Base-by-base conservation (phyloP, 306 rosid species). In the Hippophae tibetana region DNA sequence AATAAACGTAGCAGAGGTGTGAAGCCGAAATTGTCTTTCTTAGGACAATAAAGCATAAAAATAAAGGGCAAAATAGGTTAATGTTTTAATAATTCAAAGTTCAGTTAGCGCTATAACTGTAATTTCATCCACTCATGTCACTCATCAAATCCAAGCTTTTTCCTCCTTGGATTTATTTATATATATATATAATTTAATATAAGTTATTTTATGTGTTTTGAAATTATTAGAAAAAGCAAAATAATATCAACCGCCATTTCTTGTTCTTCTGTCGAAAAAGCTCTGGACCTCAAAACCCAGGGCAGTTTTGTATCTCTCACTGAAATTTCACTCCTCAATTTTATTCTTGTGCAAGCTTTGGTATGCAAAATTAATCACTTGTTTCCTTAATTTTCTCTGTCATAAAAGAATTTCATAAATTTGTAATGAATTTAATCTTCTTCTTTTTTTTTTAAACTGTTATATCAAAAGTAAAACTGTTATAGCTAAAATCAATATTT, bases 71-170 rank as follows among this genome's bases (percentile, higher is more conserved):
- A 14, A 7, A 48, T 40, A 58, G 75, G 67, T 4, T 6, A 65
- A 18, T 18, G 23, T 60, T 64, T 63, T 58, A 18, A 47, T 27
- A 10, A 26, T 62, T 81, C 75, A 69, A 86, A 79, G 69, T 70
- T 64, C 23, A 54, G 68, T 71, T 54, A 43, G 42, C 66, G 58
- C 70, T 72, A 53, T 47, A 75, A 80, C 61, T 60, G 64, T 69
- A 78, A 72, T 78, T 74, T 67, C 70, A 78, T 81, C 98, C 98
- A 87, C 98, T 85, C 94, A 69, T 67, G 80, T 77, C 82, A 44
- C 69, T 70, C 55, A 56, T 84, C 86, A 64, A 31, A 31, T 31
- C 38, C 38, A 50, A 54, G 42, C 74, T 57, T n/a, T 54, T 47
- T 53, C 55, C 5, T 62, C 63, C 38, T 55, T 56, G 43, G n/a